Evolutionary conservation across 305 asterid genomes (phyloP).

Genomic region (Fraxinus sp.): DNA sequence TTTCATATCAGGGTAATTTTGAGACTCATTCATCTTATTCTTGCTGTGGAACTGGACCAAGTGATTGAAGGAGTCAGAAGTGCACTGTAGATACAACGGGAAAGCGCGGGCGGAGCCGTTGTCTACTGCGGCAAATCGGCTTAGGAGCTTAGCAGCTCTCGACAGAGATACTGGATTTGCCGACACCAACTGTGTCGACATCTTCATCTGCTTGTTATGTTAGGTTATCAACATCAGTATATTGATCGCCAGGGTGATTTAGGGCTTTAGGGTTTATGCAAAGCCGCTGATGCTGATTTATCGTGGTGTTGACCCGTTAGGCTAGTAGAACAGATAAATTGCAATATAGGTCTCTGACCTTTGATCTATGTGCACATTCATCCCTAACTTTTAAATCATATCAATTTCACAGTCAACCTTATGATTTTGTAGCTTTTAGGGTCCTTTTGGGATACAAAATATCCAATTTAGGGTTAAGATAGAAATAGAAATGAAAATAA

Average conservation of each 20-base stretch:
- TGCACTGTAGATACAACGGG: conserved; percentile 41
- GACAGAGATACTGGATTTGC: conserved; percentile 41
- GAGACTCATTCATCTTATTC: background rate
- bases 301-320: background rate
- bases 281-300: too few species aligned
- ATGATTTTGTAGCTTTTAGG: too few species aligned
- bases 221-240: background rate
- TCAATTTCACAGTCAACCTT: too few species aligned
- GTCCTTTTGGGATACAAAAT: too few species aligned
- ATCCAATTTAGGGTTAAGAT: too few species aligned
- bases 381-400: background rate
- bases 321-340: background rate
- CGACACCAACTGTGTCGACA: conserved; percentile 38
- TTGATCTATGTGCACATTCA: background rate
- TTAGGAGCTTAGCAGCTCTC: conserved; percentile 46
- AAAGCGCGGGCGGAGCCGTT: conserved; percentile 52
- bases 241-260: background rate
- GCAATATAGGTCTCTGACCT: background rate
- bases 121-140: conserved; percentile 42
- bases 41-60: conserved; percentile 48
- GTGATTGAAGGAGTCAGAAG: conserved; percentile 45
- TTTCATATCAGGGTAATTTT: conserved; percentile 13
- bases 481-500: too few species aligned
- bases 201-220: conserved; percentile 29
- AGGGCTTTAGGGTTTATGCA: too few species aligned